Evolutionary conservation across 371 early-diverging fungal species (phyloP).

Genomic region (Rhizoclosmatium hyalinum): DNA sequence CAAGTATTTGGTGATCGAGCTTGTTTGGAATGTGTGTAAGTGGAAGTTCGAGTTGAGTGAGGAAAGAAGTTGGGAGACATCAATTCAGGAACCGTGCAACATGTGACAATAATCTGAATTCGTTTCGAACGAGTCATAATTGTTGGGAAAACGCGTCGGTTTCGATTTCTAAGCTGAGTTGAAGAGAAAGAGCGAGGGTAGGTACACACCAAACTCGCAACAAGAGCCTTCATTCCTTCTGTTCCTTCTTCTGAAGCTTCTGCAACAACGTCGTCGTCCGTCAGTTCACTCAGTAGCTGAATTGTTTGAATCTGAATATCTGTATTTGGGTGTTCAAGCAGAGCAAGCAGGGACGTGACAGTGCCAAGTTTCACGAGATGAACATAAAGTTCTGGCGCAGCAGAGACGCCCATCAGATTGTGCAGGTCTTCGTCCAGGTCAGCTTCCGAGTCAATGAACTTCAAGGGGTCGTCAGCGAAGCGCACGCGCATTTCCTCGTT

Average conservation of each 20-base stretch:
- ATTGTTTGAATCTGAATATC: conserved; percentile 88
- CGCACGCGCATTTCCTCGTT: conserved; percentile 89
- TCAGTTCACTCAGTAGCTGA: conserved; percentile 85
- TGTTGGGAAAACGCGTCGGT: no score
- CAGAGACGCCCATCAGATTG: conserved; percentile 72
- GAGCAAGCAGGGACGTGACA: conserved; percentile 68
- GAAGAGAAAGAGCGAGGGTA: background rate
- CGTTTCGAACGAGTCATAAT: background rate
- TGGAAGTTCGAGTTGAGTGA: no score
- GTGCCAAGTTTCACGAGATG: conserved; percentile 74
- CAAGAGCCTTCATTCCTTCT: conserved; percentile 72
- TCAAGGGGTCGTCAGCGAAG: conserved; percentile 77
- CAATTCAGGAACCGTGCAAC: background rate
- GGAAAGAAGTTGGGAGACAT: no score
- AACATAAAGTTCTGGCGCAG: conserved; percentile 81
- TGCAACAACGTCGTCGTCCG: conserved; percentile 86
- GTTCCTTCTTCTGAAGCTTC: conserved; percentile 65
- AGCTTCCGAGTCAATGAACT: conserved; percentile 94
- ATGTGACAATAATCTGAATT: background rate
- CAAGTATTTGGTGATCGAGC: conserved; percentile 76
- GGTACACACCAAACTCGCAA: conserved; percentile 69
- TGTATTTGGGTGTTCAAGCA: conserved; percentile 91
- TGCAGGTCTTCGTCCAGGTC: conserved; percentile 91
- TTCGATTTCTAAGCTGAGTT: no score
- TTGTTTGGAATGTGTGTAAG: conserved; percentile 23